Evolutionary conservation across 305 asterid species (phyloP).

Genomic region (Withania somnifera): DNA sequence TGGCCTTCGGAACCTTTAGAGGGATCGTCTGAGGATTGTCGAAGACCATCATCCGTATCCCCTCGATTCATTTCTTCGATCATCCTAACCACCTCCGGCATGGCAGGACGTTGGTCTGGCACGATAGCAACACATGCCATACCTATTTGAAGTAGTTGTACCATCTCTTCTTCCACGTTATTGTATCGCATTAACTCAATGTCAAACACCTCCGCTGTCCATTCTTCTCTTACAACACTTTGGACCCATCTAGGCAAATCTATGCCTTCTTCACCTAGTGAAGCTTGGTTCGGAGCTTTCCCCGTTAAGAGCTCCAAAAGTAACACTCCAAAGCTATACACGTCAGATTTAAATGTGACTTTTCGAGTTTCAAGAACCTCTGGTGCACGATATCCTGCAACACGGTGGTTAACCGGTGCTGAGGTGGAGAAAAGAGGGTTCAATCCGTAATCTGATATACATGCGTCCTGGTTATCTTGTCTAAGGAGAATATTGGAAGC

Average conservation of each 20-base stretch:
- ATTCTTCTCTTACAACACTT: conserved; percentile 93
- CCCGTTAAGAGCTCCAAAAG: conserved; percentile 81
- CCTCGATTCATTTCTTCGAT: conserved; percentile 76
- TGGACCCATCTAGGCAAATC: conserved; percentile 99
- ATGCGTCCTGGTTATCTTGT: conserved; percentile 53
- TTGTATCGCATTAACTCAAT: conserved; percentile 93
- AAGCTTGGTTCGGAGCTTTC: conserved; percentile 93
- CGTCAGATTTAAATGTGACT: conserved; percentile 74
- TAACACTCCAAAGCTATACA: conserved; percentile 85
- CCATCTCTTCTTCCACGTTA: conserved; percentile 95
- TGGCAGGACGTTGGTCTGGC: conserved; percentile 80
- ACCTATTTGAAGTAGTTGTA: conserved; percentile 90
- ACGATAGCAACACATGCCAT: conserved; percentile 84
- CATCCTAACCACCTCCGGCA: conserved; percentile 75
- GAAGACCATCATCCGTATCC: conserved; percentile 60
- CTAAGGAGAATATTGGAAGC: conserved; percentile 84
- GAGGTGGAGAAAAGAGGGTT: conserved; percentile 63
- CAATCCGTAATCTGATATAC: conserved; percentile 73
- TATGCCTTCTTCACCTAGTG: conserved; percentile 91
- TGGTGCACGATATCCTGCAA: conserved; percentile 89
- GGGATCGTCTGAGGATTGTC: conserved; percentile 73
- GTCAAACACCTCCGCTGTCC: conserved; percentile 99
- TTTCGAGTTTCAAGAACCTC: conserved; percentile 84
- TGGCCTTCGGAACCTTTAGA: conserved; percentile 71
- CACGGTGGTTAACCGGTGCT: conserved; percentile 60